A percentile compares a stretch with the other conserved stretches of the same genome.
These are phyloP conservation scores for Lentinula detonsa DNA, from an alignment of 768 basidiomycete species.

Conservation along the genomic window DNA sequence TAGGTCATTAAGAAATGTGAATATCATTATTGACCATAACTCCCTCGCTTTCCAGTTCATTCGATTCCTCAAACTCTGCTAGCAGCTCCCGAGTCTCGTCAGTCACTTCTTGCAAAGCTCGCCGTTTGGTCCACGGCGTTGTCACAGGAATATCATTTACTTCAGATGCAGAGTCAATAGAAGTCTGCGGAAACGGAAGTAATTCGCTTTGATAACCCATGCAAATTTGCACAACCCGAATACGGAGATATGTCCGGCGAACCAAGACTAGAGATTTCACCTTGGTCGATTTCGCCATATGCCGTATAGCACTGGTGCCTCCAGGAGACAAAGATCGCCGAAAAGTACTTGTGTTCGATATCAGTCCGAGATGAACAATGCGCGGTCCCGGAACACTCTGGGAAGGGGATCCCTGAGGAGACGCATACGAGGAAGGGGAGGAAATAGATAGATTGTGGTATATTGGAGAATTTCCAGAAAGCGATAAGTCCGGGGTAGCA, in stretches of 20 bases:
- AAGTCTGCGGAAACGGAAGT: conserved; percentile 33
- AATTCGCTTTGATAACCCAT: conserved; percentile 55
- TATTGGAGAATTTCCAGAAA: background rate
- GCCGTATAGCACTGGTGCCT: conserved; percentile 15
- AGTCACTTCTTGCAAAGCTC: conserved; percentile 46
- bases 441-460: background rate
- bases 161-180: conserved; percentile 18
- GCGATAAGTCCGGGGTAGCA: conserved; percentile 15
- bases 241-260: conserved; percentile 52
- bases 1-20: conserved; percentile 1
- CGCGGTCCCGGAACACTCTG: conserved; percentile 26
- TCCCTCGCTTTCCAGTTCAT: conserved; percentile 22
- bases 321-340: conserved; percentile 12
- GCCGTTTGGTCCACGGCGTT: conserved; percentile 45
- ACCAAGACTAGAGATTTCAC: conserved; percentile 48
- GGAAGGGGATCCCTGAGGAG: background rate
- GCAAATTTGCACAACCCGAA: conserved; percentile 54
- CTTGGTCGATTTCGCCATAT: conserved; percentile 29
- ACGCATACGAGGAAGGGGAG: background rate
- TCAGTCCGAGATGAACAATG: conserved; percentile 59
- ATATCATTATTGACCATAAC: conserved; percentile 23
- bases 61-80: conserved; percentile 49
- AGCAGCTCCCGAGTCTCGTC: conserved; percentile 52
- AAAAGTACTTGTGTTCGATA: conserved; percentile 23
- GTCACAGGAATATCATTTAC: conserved; percentile 26